These are phyloP conservation scores for Synchytrium microbalum DNA, from an alignment of 371 early-diverging fungal species.

Conservation along the genomic window DNA sequence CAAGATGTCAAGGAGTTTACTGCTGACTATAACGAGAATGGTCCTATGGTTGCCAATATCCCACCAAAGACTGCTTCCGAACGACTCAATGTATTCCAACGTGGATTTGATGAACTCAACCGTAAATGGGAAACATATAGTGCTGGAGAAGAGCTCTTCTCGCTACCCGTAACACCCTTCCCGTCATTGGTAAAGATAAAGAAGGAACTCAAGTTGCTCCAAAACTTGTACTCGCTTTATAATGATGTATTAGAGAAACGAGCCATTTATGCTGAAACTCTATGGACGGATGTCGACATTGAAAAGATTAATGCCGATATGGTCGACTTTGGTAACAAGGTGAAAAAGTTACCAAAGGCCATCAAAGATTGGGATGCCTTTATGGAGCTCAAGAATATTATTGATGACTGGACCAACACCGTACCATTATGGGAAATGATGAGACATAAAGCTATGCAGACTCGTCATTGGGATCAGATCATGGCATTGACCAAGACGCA, in stretches of 20 bases:
- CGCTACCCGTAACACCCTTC: constrained; percentile 52
- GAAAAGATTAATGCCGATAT: constrained; percentile 49
- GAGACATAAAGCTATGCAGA: constrained; percentile 49
- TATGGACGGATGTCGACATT: constrained; percentile 48
- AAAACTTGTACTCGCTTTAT: constrained; percentile 53
- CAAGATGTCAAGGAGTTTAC: constrained; percentile 50
- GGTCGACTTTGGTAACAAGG: constrained; percentile 51
- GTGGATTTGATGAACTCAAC: constrained; percentile 54
- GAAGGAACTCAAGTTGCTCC: constrained; percentile 52
- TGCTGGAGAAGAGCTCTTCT: constrained; percentile 53
- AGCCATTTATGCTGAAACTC: constrained; percentile 42
- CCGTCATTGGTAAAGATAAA: constrained; percentile 48
- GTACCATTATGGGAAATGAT: constrained; percentile 52
- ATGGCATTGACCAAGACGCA: constrained; percentile 37
- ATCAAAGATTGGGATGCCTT: constrained; percentile 59
- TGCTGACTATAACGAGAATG: constrained; percentile 48
- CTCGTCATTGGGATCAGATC: constrained; percentile 52
- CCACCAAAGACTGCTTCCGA: constrained; percentile 54
- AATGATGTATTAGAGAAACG: constrained; percentile 52
- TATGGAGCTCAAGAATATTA: constrained; percentile 46
- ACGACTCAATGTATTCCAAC: constrained; percentile 51
- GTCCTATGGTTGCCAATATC: constrained; percentile 53
- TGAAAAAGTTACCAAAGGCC: constrained; percentile 57
- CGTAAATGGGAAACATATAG: constrained; percentile 57
- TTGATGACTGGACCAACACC: constrained; percentile 45